Conservation (phyloP, 2,329 filamentous ascomycete genomes). For the Dendrostoma leiphaemia region DNA sequence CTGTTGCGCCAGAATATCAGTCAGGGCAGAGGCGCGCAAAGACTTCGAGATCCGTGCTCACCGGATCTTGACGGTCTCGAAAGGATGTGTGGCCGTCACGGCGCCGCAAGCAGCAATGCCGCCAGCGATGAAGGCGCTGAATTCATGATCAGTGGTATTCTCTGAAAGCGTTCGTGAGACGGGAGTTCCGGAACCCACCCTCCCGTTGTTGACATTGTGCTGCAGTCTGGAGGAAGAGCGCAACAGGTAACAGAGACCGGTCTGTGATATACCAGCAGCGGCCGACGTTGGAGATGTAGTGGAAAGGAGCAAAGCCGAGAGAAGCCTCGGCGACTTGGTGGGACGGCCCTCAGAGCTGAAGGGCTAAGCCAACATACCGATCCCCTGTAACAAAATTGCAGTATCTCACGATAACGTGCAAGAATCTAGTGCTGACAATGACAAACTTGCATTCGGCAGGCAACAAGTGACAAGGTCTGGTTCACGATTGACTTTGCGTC, state of each 20-base stretch:
- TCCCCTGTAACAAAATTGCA: no score
- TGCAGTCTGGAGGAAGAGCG: not conserved
- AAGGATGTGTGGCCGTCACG: slow-evolving; percentile 95
- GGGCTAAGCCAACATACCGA: no score
- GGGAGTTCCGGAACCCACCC: slow-evolving; percentile 31
- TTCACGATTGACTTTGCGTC: not conserved
- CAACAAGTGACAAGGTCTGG: not conserved
- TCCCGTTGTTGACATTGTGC: slow-evolving; percentile 50
- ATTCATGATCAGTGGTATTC: slow-evolving; percentile 20
- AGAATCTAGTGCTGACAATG: not conserved
- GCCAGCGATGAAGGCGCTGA: slow-evolving; percentile 86
- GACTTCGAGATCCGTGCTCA: slow-evolving; percentile 37
- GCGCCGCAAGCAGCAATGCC: slow-evolving; percentile 96
- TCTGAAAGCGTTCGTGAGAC: not conserved
- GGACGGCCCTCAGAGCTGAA: not conserved
- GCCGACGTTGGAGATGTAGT: not conserved
- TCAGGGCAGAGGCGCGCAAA: not conserved
- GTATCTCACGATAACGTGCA: no score
- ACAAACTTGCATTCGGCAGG: not conserved
- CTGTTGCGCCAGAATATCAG: slow-evolving; percentile 39
- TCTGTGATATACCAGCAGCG: no score
- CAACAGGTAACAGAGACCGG: no score
- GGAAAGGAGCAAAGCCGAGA: not conserved
- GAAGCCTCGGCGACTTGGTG: not conserved
- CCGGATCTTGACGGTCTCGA: slow-evolving; percentile 99